Evolutionary conservation across 1,139 yeast genomes (phyloP), one percentile per base, ranked within the genome.

Genomic region (Spathaspora jeffriesii): DNA sequence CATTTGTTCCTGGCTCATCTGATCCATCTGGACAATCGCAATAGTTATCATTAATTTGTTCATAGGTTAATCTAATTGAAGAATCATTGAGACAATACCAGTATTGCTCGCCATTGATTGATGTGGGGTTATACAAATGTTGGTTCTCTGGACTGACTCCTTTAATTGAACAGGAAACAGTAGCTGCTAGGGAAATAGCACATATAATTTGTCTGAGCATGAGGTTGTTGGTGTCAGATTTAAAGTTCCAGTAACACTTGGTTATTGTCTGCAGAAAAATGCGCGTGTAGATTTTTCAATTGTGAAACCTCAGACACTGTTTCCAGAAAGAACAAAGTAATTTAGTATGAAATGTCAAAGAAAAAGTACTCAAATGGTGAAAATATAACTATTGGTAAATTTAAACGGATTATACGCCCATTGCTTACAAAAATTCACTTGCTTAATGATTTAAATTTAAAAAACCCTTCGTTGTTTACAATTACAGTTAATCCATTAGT

Each of bases 21-120:
- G 95, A 85, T 0, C 99, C 99, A 66, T 93, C 99, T 0, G 98
- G 97, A 69, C 99, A 93, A 62, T 93, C 99, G 65, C 98, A 92
- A 59, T 79, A 85, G 58, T 91, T 86, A 62, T 93, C 98, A 61
- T 93, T 92, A 55, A 93, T 78, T 59, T 85, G 88, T 40, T 73
- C 73, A 45, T 72, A 75, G 25, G 83, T 71, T 25, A 92, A 67
- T 17, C 70, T 72, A 5, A 90, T 79, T 15, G 82, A 76, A 0
- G 95, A 85, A 59, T 87, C 78, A 22, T 69, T 63, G 38, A 92
- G 63, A 68, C 98, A 92, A 9, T 71, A 67, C 92, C 96, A 92
- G 48, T 72, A 70, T 18, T 62, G 51, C 14, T 58, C 50, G 1
- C 71, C 70, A 43, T 63, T 53, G 27, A 78, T 78, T 6, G 61